Evolutionary conservation across 202 grass and related monocot genomes (phyloP), one percentile per base, ranked within the genome.

Genomic region (Dendrocalamus latiflorus): DNA sequence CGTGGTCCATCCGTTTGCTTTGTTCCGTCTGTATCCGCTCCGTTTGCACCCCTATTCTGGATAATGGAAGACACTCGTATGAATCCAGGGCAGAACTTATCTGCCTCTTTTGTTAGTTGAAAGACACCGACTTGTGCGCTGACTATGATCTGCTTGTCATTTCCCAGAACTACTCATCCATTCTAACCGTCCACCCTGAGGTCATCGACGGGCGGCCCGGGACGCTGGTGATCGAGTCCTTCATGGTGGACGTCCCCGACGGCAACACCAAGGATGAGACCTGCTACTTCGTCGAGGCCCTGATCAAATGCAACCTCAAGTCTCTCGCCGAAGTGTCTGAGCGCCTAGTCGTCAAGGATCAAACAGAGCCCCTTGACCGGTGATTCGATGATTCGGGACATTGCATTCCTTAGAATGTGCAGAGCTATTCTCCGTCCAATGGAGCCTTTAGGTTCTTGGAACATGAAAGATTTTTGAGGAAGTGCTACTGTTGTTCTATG

Each of bases 241-340:
- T n/a, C n/a, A n/a, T n/a, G n/a, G n/a, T n/a, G n/a, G n/a, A n/a
- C n/a, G n/a, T n/a, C n/a, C n/a, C n/a, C 0, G 94, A 97, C 20
- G 94, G 91, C 21, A 97, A 97, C 76, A 97, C 91, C n/a, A 83
- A 92, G 58, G 94, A 97, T 4, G 94, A 97, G 77, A 97, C 94
- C 2, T 97, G 94, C 80, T 97, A 88, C 79, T 97, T 97, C 51
- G 89, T 97, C n/a, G 91, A 97, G 79, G 91, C 91, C 39, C 64
- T 97, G 56, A 87, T 97, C 78, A 97, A 92, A 68, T 97, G 94
- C 91, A 97, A 97, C 85, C 91, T 97, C 67, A 97, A 97, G 68
- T 97, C 94, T 9, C 87, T 97, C 5, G 94, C 94, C 0, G 87
- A 94, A 28, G 87, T 97, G 53, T 94, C 94, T 0, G 94, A 97